A percentile compares a stretch with the other conserved stretches of the same genome.
Evolutionary conservation across 73 alveolate genomes (phyloP).

Genomic region (Paramecium pentaurelia): DNA sequence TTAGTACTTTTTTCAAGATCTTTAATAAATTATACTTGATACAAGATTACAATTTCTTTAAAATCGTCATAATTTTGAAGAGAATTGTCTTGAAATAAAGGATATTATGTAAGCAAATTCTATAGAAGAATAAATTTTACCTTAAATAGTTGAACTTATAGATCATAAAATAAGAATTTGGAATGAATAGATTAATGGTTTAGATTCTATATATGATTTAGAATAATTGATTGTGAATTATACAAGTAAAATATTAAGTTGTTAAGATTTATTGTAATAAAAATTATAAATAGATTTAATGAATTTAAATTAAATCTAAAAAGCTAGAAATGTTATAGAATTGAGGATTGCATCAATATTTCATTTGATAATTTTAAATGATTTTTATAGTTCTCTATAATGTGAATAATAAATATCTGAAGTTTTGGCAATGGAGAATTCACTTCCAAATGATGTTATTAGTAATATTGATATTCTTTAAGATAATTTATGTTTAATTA

Average conservation of each 20-base stretch:
- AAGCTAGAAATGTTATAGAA: background rate
- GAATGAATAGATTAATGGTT: background rate
- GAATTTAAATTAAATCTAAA: background rate
- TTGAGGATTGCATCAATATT: background rate
- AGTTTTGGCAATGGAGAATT: background rate
- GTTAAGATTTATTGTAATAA: background rate
- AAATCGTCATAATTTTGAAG: background rate
- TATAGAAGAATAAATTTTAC: background rate
- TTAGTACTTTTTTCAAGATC: background rate
- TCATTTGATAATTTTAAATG: background rate
- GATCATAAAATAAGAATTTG: background rate
- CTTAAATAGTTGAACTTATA: background rate
- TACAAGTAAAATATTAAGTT: background rate
- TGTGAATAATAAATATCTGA: constrained; percentile 8
- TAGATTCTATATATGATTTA: background rate
- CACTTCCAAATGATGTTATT: constrained; percentile 1
- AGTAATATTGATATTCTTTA: background rate
- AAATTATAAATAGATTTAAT: background rate
- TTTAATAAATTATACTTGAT: background rate
- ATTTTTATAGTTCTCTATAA: background rate
- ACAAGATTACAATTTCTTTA: background rate
- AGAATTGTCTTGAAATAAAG: background rate
- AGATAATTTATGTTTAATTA: background rate
- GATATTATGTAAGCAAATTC: background rate
- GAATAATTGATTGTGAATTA: background rate